Percentiles rank a stretch among this genome's conserved stretches.
phyloP scores from a whole-genome alignment of 2,329 filamentous ascomycete genomes.

The Phoma sp. region DNA sequence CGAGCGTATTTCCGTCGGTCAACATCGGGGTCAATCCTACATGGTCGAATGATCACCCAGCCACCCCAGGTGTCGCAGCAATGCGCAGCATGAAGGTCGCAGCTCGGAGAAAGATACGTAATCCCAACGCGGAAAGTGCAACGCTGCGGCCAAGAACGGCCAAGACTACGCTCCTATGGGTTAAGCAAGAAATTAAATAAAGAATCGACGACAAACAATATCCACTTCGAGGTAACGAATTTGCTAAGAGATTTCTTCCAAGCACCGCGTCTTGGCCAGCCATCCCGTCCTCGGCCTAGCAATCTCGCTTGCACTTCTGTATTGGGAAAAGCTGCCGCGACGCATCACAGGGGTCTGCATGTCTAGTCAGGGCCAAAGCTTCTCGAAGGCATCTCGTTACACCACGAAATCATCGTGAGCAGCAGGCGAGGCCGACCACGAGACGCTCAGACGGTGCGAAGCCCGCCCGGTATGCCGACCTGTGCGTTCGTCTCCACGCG shows the following conservation, averaged over 20 bases:
- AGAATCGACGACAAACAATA: slow-evolving; percentile 18
- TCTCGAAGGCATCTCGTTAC: slow-evolving; percentile 15
- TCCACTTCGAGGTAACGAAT: slow-evolving; percentile 8
- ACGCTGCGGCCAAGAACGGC: slow-evolving; percentile 17
- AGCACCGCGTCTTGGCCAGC: not conserved
- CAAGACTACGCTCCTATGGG: slow-evolving; percentile 12
- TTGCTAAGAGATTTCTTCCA: slow-evolving; percentile 14
- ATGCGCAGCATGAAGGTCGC: not conserved
- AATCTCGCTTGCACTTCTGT: not conserved
- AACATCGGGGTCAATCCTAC: slow-evolving; percentile 11
- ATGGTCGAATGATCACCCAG: slow-evolving; percentile 5
- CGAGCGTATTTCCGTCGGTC: slow-evolving; percentile 13
- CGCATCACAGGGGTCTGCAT: slow-evolving; percentile 14
- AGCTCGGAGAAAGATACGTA: slow-evolving; percentile 21
- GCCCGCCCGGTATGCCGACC: slow-evolving; percentile 6
- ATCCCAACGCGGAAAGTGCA: slow-evolving; percentile 4
- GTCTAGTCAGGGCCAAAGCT: slow-evolving; percentile 11
- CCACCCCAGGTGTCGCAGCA: slow-evolving; percentile 10
- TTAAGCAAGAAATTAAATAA: slow-evolving; percentile 16
- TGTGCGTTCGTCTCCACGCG: slow-evolving; percentile 16
- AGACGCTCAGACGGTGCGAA: slow-evolving; percentile 9
- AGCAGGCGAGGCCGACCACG: slow-evolving; percentile 13
- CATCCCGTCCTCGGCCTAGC: not conserved
- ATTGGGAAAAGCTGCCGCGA: slow-evolving; percentile 9
- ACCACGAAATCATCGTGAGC: slow-evolving; percentile 17